A percentile compares a stretch with the other conserved stretches of the same genome.
These are phyloP conservation scores for Syzygium aqueum DNA, from an alignment of 345 rosid species.

Conservation along the genomic window DNA sequence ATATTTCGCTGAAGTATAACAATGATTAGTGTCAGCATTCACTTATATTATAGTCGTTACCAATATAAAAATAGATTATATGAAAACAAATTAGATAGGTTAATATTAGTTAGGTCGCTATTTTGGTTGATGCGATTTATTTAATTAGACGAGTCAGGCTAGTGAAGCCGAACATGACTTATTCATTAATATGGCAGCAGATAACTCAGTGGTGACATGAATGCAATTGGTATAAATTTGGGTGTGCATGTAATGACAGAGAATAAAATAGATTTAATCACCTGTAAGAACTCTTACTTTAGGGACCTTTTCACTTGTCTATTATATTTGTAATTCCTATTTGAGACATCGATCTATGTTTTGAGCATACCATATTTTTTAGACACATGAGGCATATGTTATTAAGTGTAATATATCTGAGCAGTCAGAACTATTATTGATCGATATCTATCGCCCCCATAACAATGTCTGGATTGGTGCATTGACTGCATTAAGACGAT, in stretches of 20 bases:
- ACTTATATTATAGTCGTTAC: background rate
- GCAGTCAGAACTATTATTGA: background rate
- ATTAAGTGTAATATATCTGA: background rate
- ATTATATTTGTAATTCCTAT: background rate
- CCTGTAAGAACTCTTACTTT: background rate
- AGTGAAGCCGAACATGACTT: background rate
- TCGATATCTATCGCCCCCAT: background rate
- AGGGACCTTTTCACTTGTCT: background rate
- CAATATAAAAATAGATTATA: background rate
- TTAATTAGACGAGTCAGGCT: background rate
- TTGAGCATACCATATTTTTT: background rate
- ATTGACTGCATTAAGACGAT: background rate
- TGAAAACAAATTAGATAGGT: background rate
- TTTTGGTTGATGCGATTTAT: background rate
- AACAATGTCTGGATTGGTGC: background rate
- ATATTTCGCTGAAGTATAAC: background rate
- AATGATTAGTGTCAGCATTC: background rate
- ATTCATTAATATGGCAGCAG: background rate
- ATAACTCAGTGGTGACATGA: background rate
- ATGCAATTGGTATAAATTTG: background rate
- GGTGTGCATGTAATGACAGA: background rate
- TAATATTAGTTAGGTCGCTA: background rate
- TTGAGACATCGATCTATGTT: background rate
- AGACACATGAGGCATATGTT: background rate
- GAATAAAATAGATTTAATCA: background rate